Conservation (phyloP, 83 land plant species). For the Isoetes engelmannii region DNA sequence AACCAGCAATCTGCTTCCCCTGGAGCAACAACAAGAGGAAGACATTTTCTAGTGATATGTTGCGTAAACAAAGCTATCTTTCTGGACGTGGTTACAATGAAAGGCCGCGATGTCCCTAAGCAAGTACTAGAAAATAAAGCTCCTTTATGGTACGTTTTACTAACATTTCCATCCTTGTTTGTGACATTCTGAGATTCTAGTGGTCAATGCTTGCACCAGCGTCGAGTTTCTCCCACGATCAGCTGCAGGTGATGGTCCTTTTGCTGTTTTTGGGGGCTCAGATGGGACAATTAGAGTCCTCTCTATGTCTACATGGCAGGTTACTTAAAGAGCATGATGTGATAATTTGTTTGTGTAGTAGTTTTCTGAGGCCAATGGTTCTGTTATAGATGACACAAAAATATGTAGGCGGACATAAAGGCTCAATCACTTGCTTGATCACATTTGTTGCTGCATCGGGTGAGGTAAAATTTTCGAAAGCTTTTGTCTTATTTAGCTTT, state of each 20-base stretch:
- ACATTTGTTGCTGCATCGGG: conserved; percentile 86
- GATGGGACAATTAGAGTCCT: conserved; percentile 97
- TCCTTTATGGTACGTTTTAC: conserved; percentile 62
- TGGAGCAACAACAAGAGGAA: conserved; percentile 73
- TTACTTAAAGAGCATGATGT: background rate
- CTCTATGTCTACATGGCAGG: conserved; percentile 96
- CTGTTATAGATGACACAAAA: conserved; percentile 70
- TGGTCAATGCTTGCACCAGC: conserved; percentile 28
- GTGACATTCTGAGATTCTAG: too few species aligned
- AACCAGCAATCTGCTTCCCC: conserved; percentile 54
- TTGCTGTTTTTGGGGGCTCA: conserved; percentile 96
- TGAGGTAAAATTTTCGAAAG: conserved; percentile 46
- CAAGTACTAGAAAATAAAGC: conserved; percentile 82
- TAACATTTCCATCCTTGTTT: too few species aligned
- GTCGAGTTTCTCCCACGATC: conserved; percentile 89
- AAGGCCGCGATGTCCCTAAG: conserved; percentile 95
- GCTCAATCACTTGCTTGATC: conserved; percentile 78
- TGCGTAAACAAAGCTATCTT: conserved; percentile 97
- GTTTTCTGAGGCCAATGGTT: background rate
- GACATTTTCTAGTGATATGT: conserved; percentile 96
- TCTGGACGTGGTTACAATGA: conserved; percentile 95
- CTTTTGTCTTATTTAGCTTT: too few species aligned
- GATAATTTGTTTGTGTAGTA: background rate
- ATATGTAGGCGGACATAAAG: conserved; percentile 95
- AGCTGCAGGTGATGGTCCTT: conserved; percentile 72